Conservation (phyloP, 768 basidiomycete genomes). For the Xanthoconium stramineum region DNA sequence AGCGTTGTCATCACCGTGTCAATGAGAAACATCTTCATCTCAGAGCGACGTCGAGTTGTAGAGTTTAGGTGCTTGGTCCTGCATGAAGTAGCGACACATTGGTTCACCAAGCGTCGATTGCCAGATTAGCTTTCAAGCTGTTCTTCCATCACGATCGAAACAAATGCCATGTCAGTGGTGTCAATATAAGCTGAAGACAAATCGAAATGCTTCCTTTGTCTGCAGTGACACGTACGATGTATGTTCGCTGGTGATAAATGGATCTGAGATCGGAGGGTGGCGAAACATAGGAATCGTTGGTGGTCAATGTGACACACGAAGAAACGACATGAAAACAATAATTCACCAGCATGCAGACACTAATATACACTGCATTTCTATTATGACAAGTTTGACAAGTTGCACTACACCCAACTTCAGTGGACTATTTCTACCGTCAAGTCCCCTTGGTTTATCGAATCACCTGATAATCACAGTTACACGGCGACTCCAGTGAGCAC, state of each 20-base stretch:
- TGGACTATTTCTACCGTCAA: slow-evolving; percentile 86
- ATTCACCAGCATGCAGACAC: slow-evolving; percentile 8
- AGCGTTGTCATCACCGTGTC: background rate
- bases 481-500: background rate
- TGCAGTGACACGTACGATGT: background rate
- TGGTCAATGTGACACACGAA: background rate
- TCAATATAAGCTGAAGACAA: too few species aligned
- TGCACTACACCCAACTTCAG: slow-evolving; percentile 29
- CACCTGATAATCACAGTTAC: slow-evolving; percentile 47
- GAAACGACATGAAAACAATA: background rate
- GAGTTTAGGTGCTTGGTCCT: background rate
- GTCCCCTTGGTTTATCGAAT: slow-evolving; percentile 94
- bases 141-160: background rate
- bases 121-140: background rate
- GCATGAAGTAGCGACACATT: background rate
- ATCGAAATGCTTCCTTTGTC: background rate
- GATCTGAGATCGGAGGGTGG: too few species aligned
- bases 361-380: slow-evolving; percentile 22
- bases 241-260: too few species aligned
- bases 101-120: background rate
- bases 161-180: background rate
- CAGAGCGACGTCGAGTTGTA: background rate
- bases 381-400: slow-evolving; percentile 5
- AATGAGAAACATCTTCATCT: background rate
- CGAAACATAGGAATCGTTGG: too few species aligned